Conservation (phyloP, 805 yeast species). For the Saturnispora ahearnii region DNA sequence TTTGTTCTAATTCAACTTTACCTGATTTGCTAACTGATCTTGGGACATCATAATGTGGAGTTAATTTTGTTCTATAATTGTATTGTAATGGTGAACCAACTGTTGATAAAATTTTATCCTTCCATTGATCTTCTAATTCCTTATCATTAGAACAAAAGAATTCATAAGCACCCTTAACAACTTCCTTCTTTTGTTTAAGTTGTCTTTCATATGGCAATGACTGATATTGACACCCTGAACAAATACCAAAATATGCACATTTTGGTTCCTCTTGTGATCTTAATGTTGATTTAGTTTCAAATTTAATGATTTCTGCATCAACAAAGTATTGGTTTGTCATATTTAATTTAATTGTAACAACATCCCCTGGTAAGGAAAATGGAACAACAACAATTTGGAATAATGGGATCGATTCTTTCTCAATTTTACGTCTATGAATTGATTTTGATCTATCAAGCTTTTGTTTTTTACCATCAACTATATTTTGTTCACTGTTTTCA, state of each 20-base stretch:
- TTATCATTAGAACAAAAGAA: constrained; percentile 40
- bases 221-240: constrained; percentile 95
- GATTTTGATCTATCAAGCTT: constrained; percentile 6
- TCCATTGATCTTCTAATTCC: constrained; percentile 8
- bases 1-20: constrained; percentile 10
- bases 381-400: constrained; percentile 71
- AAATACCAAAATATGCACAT: constrained; percentile 82
- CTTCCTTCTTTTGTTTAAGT: constrained; percentile 58
- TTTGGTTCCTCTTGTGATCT: constrained; percentile 35
- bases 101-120: constrained; percentile 36
- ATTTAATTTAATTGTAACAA: constrained; percentile 58
- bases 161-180: constrained; percentile 73
- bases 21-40: constrained; percentile 11
- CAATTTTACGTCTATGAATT: constrained; percentile 10
- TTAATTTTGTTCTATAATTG: constrained; percentile 81
- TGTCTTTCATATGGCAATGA: constrained; percentile 66
- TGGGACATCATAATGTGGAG: constrained; percentile 74
- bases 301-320: constrained; percentile 57
- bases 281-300: constrained; percentile 33
- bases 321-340: constrained; percentile 68
- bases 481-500: background rate
- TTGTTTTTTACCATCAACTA: constrained; percentile 7
- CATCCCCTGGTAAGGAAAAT: constrained; percentile 81
- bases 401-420: constrained; percentile 11
- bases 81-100: constrained; percentile 62